phyloP scores from a whole-genome alignment of 2,329 filamentous ascomycete species.

The Cladophialophora chaetospira region DNA sequence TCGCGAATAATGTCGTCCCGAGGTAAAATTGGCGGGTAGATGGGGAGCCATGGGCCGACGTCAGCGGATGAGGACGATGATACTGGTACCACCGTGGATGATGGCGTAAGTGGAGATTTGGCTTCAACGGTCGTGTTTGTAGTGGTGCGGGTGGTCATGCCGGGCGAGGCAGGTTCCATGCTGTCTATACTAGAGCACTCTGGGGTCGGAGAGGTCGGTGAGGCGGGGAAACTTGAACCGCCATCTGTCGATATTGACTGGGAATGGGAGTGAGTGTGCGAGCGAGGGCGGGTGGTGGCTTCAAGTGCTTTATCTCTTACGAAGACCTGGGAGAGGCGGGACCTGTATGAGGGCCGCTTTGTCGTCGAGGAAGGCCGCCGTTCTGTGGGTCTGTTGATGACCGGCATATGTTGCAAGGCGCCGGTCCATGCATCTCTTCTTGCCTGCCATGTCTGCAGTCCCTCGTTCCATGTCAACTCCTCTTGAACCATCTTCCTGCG shows the following conservation, averaged over 20 bases:
- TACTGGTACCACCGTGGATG: constrained; percentile 47
- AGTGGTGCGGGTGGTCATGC: neutral
- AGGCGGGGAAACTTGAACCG: constrained; percentile 8
- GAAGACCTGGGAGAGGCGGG: constrained; percentile 15
- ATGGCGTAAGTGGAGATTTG: constrained; percentile 27
- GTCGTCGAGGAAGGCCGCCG: constrained; percentile 5
- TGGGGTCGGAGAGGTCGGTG: constrained; percentile 9
- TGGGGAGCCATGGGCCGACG: constrained; percentile 65
- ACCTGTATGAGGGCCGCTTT: constrained; percentile 13
- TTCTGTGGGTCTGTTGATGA: constrained; percentile 4
- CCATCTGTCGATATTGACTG: neutral
- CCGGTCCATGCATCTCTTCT: constrained; percentile 84
- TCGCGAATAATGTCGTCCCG: constrained; percentile 73
- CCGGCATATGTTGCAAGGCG: constrained; percentile 51
- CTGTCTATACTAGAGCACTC: constrained; percentile 20
- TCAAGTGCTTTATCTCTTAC: neutral
- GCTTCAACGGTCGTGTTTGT: constrained; percentile 5
- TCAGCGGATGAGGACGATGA: constrained; percentile 32
- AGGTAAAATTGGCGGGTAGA: constrained; percentile 73
- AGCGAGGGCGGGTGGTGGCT: neutral
- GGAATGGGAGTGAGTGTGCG: constrained; percentile 5
- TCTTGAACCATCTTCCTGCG: constrained; percentile 61
- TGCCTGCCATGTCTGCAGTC: constrained; percentile 75
- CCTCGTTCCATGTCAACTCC: constrained; percentile 76
- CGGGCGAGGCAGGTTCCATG: constrained; percentile 3